phyloP scores from a whole-genome alignment of 768 basidiomycete species.

The Leccinum aurantiacum region DNA sequence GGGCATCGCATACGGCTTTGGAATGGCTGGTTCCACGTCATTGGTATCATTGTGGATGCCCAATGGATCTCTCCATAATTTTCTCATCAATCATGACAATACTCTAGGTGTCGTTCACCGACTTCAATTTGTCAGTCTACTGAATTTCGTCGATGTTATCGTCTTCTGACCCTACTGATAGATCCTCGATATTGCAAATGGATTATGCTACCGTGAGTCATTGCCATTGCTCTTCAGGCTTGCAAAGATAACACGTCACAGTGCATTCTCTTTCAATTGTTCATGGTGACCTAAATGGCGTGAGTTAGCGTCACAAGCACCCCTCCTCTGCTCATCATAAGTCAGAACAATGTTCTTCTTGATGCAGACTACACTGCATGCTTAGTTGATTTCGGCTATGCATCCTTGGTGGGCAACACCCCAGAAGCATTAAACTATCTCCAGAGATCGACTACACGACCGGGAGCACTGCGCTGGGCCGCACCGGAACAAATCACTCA shows the following conservation, averaged over 20 bases:
- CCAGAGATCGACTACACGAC: not conserved
- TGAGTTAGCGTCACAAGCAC: not conserved
- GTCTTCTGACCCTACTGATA: not conserved
- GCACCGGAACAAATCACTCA: not conserved
- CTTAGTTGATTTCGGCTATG: not conserved
- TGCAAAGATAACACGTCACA: not conserved
- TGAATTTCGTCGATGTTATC: not conserved
- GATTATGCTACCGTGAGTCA: not conserved
- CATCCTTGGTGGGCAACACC: not conserved
- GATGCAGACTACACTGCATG: not conserved
- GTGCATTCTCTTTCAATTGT: not conserved
- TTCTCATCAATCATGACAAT: not conserved
- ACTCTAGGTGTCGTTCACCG: not conserved
- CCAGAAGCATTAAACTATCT: not conserved
- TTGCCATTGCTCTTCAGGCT: not conserved
- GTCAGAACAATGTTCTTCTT: not conserved
- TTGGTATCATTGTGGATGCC: not conserved
- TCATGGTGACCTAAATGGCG: not conserved
- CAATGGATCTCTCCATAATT: not conserved
- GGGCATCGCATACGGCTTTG: not conserved
- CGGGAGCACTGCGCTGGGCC: not conserved
- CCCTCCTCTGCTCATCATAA: not conserved
- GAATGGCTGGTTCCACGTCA: not conserved
- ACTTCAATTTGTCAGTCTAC: not conserved
- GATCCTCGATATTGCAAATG: not conserved